Evolutionary conservation across 352 stramenopile species (phyloP).

Genomic region (Globisporangium uncinulatum): DNA sequence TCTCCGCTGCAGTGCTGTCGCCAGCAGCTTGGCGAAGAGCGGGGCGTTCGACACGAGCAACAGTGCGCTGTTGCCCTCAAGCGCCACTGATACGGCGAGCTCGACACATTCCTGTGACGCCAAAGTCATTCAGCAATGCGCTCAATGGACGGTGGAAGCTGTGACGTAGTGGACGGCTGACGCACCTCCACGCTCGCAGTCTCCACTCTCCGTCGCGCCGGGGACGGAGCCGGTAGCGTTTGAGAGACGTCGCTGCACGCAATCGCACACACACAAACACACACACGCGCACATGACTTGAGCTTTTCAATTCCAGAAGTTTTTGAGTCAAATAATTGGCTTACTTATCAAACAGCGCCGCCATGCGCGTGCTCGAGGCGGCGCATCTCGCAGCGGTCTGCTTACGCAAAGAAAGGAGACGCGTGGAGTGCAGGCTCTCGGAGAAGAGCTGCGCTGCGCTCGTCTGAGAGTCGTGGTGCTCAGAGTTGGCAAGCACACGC

Average conservation of each 20-base stretch:
- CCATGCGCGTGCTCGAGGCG: conserved; percentile 27
- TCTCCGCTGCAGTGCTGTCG: conserved; percentile 4
- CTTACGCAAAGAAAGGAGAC: conserved; percentile 14
- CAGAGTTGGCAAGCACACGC: too few relatives aligned
- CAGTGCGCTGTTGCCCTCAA: conserved; percentile 9
- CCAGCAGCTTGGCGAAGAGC: conserved; percentile 11
- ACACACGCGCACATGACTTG: conserved; percentile 1
- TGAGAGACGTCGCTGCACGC: background rate
- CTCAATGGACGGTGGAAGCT: background rate
- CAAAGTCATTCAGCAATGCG: background rate
- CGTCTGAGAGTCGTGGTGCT: conserved; percentile 12
- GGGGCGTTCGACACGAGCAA: conserved; percentile 12
- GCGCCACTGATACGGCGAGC: conserved; percentile 15
- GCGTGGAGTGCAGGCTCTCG: conserved; percentile 37
- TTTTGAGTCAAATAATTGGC: too few relatives aligned
- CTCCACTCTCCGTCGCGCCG: background rate
- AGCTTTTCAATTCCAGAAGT: too few relatives aligned
- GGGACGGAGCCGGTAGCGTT: background rate
- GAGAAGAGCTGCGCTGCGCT: conserved; percentile 49
- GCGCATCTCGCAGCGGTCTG: conserved; percentile 31
- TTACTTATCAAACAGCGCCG: conserved; percentile 16
- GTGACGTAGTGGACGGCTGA: background rate
- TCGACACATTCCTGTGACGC: conserved; percentile 7
- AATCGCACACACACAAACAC: background rate
- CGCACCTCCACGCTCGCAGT: background rate